Percentiles rank a stretch among this genome's conserved stretches.
phyloP scores from a whole-genome alignment of 345 rosid genomes.

The Salix dunnii region DNA sequence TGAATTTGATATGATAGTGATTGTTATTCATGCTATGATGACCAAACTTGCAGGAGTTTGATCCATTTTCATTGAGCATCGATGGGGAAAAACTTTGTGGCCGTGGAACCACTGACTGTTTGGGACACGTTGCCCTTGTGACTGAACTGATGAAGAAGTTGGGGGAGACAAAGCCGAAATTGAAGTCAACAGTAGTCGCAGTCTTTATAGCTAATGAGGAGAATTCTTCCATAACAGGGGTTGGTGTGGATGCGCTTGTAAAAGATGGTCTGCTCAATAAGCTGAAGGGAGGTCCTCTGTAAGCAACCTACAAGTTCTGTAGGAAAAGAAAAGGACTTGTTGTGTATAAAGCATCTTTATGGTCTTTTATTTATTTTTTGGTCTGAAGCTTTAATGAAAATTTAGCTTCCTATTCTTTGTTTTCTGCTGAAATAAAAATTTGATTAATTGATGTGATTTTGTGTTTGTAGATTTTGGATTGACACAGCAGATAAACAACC shows the following conservation, averaged over 20 bases:
- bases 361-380: background rate
- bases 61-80: slow-evolving; percentile 81
- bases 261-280: slow-evolving; percentile 73
- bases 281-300: slow-evolving; percentile 93
- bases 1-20: background rate
- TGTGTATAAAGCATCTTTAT: background rate
- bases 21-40: background rate
- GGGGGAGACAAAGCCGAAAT: slow-evolving; percentile 68
- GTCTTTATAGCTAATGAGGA: slow-evolving; percentile 95
- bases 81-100: slow-evolving; percentile 90
- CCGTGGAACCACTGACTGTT: slow-evolving; percentile 97
- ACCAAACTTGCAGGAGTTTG: slow-evolving; percentile 65
- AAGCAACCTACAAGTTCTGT: slow-evolving; percentile 20
- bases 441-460: slow-evolving; percentile 9
- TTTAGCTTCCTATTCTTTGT: background rate
- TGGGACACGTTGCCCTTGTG: slow-evolving; percentile 93
- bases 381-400: background rate
- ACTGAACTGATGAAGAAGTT: slow-evolving; percentile 82
- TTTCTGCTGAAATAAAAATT: background rate
- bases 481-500: slow-evolving; percentile 99
- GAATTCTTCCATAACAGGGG: slow-evolving; percentile 77
- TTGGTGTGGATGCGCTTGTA: slow-evolving; percentile 86
- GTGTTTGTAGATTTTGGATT: slow-evolving; percentile 73
- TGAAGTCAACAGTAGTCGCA: slow-evolving; percentile 74
- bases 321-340: background rate